phyloP scores from a whole-genome alignment of 768 basidiomycete genomes.

The Panaeolus papilionaceus region DNA sequence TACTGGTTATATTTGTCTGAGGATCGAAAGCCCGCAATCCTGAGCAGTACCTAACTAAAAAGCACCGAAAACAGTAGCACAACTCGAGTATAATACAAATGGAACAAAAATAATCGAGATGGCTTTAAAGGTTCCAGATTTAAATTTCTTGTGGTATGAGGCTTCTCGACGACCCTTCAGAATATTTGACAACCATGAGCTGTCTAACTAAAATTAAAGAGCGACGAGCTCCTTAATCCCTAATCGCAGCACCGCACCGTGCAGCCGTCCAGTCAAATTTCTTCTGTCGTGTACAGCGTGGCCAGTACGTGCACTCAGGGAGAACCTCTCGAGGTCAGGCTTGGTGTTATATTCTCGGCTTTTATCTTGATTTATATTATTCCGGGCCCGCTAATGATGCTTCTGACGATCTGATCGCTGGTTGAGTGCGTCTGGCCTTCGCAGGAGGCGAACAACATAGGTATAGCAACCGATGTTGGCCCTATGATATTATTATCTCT shows the following conservation, averaged over 20 bases:
- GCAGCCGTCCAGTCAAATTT: not conserved
- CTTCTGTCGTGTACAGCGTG: not conserved
- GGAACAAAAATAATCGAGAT: constrained; percentile 13
- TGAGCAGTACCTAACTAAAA: not conserved
- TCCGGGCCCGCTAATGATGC: not conserved
- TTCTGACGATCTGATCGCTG: constrained; percentile 8
- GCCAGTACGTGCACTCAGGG: not conserved
- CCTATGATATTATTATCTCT: constrained; percentile 7
- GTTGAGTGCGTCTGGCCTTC: not conserved
- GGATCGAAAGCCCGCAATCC: not conserved
- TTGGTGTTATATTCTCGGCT: not conserved
- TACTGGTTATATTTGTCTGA: not conserved
- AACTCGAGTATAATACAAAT: constrained; percentile 6
- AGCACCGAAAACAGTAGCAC: not conserved
- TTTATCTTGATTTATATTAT: constrained; percentile 2
- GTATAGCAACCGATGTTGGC: constrained; percentile 3
- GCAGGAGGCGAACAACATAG: not conserved
- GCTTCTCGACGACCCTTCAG: constrained; percentile 5
- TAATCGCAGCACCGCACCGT: not conserved
- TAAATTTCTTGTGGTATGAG: not conserved
- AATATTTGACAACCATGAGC: not conserved
- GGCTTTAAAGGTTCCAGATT: not conserved
- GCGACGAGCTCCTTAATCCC: not conserved
- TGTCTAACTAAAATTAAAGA: constrained; percentile 2
- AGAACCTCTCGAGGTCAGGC: not conserved